Conservation (phyloP, 2,329 filamentous ascomycete species). For the Ascochyta clinopodiicola region DNA sequence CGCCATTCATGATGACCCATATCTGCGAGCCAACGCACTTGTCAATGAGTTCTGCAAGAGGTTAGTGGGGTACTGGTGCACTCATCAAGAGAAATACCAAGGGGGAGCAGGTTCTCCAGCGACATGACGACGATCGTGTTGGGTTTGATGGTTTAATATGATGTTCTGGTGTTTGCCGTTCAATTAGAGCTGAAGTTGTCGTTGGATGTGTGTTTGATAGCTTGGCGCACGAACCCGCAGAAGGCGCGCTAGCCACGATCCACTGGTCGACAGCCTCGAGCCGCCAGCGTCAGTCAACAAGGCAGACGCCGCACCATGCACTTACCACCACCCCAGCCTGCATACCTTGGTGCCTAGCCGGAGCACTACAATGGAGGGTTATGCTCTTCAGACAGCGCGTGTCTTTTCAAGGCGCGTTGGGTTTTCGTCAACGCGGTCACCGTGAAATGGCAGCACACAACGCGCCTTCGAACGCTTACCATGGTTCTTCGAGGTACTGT, state of each 20-base stretch:
- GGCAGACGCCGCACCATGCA: conserved; percentile 25
- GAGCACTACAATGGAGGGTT: conserved; percentile 46
- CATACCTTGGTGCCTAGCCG: conserved; percentile 36
- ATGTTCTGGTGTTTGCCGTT: conserved; percentile 7
- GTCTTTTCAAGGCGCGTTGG: conserved; percentile 34
- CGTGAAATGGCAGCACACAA: conserved; percentile 19
- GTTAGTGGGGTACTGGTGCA: conserved; percentile 22
- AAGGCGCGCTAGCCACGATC: conserved; percentile 27
- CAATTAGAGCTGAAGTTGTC: conserved; percentile 14
- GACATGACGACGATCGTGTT: conserved; percentile 26
- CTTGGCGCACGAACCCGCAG: conserved; percentile 25
- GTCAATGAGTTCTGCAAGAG: conserved; percentile 86
- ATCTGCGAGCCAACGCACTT: conserved; percentile 98
- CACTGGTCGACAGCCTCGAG: conserved; percentile 1
- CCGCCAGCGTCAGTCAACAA: conserved; percentile 20
- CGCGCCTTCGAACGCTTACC: background rate
- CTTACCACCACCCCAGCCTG: conserved; percentile 15
- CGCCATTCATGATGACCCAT: conserved; percentile 99
- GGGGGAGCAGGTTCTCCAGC: conserved; percentile 40
- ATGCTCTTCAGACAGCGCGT: conserved; percentile 43
- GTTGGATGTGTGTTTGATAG: conserved; percentile 21
- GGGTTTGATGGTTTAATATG: background rate
- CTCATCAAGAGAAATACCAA: conserved; percentile 26
- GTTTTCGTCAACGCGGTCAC: conserved; percentile 22
- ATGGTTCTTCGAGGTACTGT: conserved; percentile 2